These are phyloP conservation scores for Hymenoscyphus albidus DNA, from an alignment of 2,329 filamentous ascomycete genomes.

Conservation along the genomic window DNA sequence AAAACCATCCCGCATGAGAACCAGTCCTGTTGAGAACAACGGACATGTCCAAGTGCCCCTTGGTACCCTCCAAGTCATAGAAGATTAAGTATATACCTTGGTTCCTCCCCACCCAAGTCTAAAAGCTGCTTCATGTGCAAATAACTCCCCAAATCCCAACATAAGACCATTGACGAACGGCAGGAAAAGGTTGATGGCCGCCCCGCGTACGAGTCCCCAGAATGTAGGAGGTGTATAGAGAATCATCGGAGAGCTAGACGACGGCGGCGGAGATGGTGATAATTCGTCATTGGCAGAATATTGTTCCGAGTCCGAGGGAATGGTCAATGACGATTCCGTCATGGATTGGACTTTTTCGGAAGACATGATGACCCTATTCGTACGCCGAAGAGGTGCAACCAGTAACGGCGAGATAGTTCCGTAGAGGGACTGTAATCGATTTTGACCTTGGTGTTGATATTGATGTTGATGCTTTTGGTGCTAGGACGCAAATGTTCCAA, in stretches of 20 bases:
- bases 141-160: slow-evolving; percentile 94
- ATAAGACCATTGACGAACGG: slow-evolving; percentile 98
- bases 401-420: not conserved
- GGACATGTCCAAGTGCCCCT: not conserved
- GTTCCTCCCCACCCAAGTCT: slow-evolving; percentile 90
- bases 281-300: slow-evolving; percentile 66
- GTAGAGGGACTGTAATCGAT: not conserved
- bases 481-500: not conserved
- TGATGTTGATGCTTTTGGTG: slow-evolving; percentile 16
- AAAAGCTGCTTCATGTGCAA: slow-evolving; percentile 94
- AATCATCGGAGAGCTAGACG: slow-evolving; percentile 62
- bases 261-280: slow-evolving; percentile 57
- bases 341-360: slow-evolving; percentile 53
- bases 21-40: not conserved
- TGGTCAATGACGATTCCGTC: slow-evolving; percentile 70
- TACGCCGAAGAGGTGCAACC: not conserved
- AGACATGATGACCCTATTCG: slow-evolving; percentile 43
- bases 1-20: not conserved
- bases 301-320: slow-evolving; percentile 79
- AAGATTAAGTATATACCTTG: slow-evolving; percentile 59
- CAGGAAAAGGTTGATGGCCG: slow-evolving; percentile 90
- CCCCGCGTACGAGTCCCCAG: slow-evolving; percentile 80
- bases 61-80: not conserved
- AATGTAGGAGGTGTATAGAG: slow-evolving; percentile 86
- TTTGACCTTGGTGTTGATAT: not conserved